These are phyloP conservation scores for Lactifluus subvellereus DNA, from an alignment of 768 basidiomycete genomes.

Conservation along the genomic window DNA sequence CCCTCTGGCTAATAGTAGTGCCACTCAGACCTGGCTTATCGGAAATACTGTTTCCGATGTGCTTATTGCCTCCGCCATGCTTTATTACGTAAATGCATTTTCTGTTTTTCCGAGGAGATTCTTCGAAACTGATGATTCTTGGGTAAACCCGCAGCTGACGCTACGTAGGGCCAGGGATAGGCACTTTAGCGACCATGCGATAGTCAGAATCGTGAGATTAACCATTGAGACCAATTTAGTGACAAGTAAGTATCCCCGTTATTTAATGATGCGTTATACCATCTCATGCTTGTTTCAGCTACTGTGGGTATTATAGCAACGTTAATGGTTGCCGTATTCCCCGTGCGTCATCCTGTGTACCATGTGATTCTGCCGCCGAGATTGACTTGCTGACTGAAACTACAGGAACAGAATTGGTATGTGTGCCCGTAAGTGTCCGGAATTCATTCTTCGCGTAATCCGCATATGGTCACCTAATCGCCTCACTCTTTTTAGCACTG, in stretches of 20 bases:
- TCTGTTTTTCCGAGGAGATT: not conserved
- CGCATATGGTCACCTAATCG: not conserved
- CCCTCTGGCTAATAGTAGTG: not conserved
- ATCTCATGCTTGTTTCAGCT: not conserved
- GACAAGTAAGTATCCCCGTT: slow-evolving; percentile 7
- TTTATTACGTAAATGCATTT: not conserved
- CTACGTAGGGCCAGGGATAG: not conserved
- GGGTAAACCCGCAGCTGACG: not conserved
- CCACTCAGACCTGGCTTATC: slow-evolving; percentile 6
- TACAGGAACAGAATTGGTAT: slow-evolving; percentile 6
- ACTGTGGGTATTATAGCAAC: not conserved
- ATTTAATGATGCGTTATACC: too few species aligned
- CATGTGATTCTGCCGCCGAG: not conserved
- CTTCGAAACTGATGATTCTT: not conserved
- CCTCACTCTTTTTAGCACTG: not conserved
- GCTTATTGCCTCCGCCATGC: slow-evolving; percentile 9
- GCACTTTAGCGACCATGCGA: not conserved
- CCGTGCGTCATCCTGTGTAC: not conserved
- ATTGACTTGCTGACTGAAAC: not conserved
- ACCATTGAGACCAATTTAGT: slow-evolving; percentile 28
- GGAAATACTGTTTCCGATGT: slow-evolving; percentile 8
- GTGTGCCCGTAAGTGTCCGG: slow-evolving; percentile 1
- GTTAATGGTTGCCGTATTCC: not conserved
- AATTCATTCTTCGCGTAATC: not conserved
- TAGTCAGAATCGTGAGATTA: slow-evolving; percentile 25